Percentiles rank a stretch among this genome's conserved stretches.
These are phyloP conservation scores for Selaginella moellendorffii DNA, from an alignment of 75 land plant species.

Conservation along the genomic window DNA sequence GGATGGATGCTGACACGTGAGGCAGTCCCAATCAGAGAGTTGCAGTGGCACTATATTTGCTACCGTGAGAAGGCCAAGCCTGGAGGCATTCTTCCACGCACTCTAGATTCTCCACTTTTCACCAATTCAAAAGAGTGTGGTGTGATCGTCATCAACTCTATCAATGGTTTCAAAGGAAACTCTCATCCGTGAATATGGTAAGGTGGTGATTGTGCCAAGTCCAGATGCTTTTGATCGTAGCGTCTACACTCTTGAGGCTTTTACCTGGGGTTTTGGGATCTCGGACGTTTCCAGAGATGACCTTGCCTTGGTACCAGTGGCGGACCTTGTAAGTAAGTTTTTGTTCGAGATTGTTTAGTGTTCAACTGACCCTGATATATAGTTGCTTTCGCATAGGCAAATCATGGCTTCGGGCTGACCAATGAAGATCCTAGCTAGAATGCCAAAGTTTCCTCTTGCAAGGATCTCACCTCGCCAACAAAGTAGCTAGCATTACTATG, in stretches of 20 bases:
- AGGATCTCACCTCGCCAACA: conserved; percentile 50
- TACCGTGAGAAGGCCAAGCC: conserved; percentile 37
- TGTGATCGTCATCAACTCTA: conserved; percentile 28
- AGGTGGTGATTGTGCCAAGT: conserved; percentile 45
- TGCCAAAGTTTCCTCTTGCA: conserved; percentile 49
- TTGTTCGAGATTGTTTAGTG: too few species aligned
- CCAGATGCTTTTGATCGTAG: conserved; percentile 40
- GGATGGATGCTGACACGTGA: conserved; percentile 57
- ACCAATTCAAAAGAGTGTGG: background rate
- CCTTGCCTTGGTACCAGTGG: conserved; percentile 76
- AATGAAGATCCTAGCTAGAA: conserved; percentile 51
- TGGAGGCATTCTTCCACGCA: conserved; percentile 39
- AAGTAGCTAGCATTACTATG: too few species aligned
- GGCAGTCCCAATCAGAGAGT: conserved; percentile 64
- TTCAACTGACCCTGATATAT: too few species aligned
- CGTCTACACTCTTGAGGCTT: conserved; percentile 45
- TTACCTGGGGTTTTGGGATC: conserved; percentile 97
- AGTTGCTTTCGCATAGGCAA: conserved; percentile 48
- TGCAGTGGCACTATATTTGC: conserved; percentile 48
- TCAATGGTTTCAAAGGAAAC: conserved; percentile 53
- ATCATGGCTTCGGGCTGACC: conserved; percentile 42
- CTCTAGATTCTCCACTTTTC: conserved; percentile 62
- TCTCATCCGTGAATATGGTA: conserved; percentile 51
- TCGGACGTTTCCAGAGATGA: conserved; percentile 70
- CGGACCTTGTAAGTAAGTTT: conserved; percentile 72